Conservation (phyloP, 164 flowering plant genomes). For the Vitis riparia region DNA sequence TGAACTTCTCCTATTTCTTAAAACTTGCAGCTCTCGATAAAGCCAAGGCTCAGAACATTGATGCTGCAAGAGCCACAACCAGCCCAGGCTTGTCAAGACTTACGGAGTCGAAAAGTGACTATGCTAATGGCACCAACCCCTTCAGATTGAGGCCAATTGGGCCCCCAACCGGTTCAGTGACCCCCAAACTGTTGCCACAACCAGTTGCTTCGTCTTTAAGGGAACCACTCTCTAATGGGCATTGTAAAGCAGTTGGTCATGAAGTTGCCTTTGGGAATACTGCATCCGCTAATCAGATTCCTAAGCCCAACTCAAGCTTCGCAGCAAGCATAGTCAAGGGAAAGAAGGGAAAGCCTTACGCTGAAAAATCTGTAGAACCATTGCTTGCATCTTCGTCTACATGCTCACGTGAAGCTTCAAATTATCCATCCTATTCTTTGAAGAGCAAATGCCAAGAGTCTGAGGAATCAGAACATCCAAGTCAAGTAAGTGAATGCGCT, state of each 20-base stretch:
- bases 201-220: not conserved
- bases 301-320: not conserved
- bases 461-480: constrained; percentile 6
- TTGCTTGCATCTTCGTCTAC: constrained; percentile 17
- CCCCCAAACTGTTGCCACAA: not conserved
- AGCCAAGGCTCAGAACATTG: not conserved
- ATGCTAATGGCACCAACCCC: not conserved
- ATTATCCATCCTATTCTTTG: constrained; percentile 10
- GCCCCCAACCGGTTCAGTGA: not conserved
- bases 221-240: not conserved
- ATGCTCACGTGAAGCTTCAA: constrained; percentile 26
- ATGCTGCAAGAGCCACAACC: constrained; percentile 5
- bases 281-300: not conserved
- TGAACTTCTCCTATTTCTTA: constrained; percentile 9
- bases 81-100: not conserved
- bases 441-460: constrained; percentile 12
- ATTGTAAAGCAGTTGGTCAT: constrained; percentile 6
- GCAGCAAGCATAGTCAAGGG: not conserved
- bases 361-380: constrained; percentile 9
- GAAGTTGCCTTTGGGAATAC: not conserved
- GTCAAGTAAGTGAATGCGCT: constrained; percentile 11
- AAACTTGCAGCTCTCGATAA: constrained; percentile 2
- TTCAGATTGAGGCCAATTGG: not conserved
- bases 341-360: not conserved
- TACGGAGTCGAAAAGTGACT: not conserved